Evolutionary conservation across 2,329 filamentous ascomycete species (phyloP).

Genomic region (Catunica adiposa): DNA sequence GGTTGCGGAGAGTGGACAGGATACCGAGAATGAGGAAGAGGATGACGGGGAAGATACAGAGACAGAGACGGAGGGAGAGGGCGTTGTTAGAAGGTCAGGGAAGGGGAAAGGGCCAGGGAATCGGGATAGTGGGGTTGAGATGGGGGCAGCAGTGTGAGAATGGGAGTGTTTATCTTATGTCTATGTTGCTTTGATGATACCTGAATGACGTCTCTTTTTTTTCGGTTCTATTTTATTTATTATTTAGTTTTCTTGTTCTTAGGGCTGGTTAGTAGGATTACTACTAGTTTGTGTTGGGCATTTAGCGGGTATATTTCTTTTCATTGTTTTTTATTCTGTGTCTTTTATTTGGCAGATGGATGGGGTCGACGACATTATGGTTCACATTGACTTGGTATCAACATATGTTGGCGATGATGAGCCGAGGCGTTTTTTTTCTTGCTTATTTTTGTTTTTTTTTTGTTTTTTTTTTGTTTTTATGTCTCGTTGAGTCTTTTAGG

Average conservation of each 20-base stretch:
- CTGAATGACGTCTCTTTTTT: slow-evolving; percentile 5
- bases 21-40: slow-evolving; percentile 18
- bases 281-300: neutral
- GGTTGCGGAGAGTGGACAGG: slow-evolving; percentile 7
- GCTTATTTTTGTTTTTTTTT: neutral
- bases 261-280: neutral
- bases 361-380: neutral
- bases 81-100: neutral
- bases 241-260: neutral
- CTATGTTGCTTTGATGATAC: slow-evolving; percentile 4
- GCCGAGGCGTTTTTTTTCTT: neutral
- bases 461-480: neutral
- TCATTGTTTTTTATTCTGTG: neutral
- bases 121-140: slow-evolving; percentile 10
- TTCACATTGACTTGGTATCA: neutral
- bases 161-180: slow-evolving; percentile 1
- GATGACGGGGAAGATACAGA: slow-evolving; percentile 18
- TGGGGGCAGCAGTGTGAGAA: neutral
- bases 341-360: neutral
- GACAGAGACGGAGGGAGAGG: slow-evolving; percentile 10
- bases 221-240: slow-evolving; percentile 1
- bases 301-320: neutral
- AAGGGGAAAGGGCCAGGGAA: neutral
- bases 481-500: too few species aligned
- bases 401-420: neutral